Evolutionary conservation across 495 filamentous ascomycete species (phyloP).

Genomic region (Xylaria acuta): DNA sequence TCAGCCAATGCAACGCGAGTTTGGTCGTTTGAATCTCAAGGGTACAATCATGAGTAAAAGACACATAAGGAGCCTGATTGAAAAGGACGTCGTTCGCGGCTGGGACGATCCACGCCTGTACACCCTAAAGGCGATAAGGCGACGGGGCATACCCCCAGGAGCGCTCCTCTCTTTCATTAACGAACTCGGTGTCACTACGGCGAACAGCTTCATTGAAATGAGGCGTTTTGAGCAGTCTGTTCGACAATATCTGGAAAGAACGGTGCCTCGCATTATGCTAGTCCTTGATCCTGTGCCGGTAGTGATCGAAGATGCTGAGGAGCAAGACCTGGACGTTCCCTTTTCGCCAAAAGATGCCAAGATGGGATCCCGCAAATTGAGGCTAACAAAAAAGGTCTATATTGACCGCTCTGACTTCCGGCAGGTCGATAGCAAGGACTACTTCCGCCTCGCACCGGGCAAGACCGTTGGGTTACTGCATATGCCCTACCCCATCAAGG

Average conservation of each 20-base stretch:
- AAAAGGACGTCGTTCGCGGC: not conserved
- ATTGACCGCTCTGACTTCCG: not conserved
- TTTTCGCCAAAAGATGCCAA: not conserved
- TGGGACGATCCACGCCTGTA: not conserved
- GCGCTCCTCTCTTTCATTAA: not conserved
- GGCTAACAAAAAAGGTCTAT: constrained; percentile 36
- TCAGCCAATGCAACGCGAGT: not conserved
- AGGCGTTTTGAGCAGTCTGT: not conserved
- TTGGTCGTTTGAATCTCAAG: not conserved
- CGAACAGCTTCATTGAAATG: not conserved
- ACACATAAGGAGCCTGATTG: no score
- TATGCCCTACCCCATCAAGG: constrained; percentile 81
- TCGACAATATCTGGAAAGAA: not conserved
- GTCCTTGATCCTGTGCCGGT: not conserved
- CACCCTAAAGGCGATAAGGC: not conserved
- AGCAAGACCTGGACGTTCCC: not conserved
- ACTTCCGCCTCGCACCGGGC: constrained; percentile 91
- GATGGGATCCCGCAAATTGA: not conserved
- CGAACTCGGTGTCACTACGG: not conserved
- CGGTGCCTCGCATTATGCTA: not conserved
- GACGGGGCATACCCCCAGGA: not conserved
- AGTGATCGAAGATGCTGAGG: not conserved
- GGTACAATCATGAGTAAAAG: not conserved
- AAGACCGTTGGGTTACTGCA: constrained; percentile 89
- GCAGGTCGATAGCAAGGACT: constrained; percentile 74